Evolutionary conservation across 1,139 yeast species (phyloP), one percentile per base, ranked within the genome.

Genomic region (Lodderomyces parapsilosis): DNA sequence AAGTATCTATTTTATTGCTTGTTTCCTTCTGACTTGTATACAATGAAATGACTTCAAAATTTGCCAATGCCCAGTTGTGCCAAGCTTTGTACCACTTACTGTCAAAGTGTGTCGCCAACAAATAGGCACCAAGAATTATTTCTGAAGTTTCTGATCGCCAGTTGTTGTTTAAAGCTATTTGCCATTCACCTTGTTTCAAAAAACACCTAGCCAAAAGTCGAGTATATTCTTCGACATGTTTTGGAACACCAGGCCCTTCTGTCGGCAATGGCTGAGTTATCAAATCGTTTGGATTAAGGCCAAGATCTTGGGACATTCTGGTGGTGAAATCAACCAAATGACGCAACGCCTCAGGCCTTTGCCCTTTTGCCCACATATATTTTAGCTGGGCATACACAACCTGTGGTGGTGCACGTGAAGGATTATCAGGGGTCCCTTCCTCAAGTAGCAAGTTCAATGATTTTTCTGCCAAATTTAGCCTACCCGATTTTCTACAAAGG

Each of bases 51-150:
- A 91, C 97, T 58, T 91, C 97, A 60, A 90, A 94, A 62, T 94
- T 94, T 0, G 99, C 97, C 56, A 94, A 70, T 0, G 99, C 99
- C 99, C 99, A 94, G 58, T 90, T 91, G 59, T 94, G 99, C 99
- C 99, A 94, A 18, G 99, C 99, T 57, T 94, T 93, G 59, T 94
- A 94, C 97, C 99, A 94, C 36, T 80, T 78, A 39, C 79, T 76
- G 59, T 93, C 98, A 62, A 93, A 93, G 60, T 91, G 96, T 0
- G 99, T 93, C 0, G 99, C 98, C 51, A 93, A 73, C 46, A 91
- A 70, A 60, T 89, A 94, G 0, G 98, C 91, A 10, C 97, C 96
- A 49, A 94, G 70, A 50, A 94, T 89, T 6, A 80, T 78, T 38
- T 85, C 88, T 2, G 87, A 80, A 0, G 90, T 82, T 51, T 86